Evolutionary conservation across 305 asterid genomes (phyloP), one percentile per base, ranked within the genome.

Genomic region (Fraxinus dipetala): DNA sequence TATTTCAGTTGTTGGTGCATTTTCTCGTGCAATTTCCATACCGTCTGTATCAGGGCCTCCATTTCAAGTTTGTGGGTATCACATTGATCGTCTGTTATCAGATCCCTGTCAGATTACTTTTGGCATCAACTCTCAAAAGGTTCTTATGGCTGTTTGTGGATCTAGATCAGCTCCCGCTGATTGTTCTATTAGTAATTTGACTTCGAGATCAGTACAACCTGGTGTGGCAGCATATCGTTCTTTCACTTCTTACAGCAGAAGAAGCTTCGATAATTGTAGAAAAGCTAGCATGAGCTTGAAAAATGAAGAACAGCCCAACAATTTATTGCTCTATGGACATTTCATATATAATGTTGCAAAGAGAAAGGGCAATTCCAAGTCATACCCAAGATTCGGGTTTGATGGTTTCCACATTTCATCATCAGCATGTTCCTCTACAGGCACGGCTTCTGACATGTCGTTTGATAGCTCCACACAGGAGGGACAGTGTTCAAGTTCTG

Each of bases 11-110:
- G 89, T 89, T 83, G 94, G 91, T 81, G 86, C 94, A 73, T 83
- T 94, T 90, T 90, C 95, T 80, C 95, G 95, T 73, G 94, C 97
- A 59, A 74, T 93, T 79, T 92, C 97, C 13, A 67, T 89, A 73
- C 97, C 97, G 30, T 93, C 97, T 24, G 94, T 94, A 6, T 89
- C 96, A 16, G 97, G 95, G 76, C 93, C 94, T 85, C 85, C 97
- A 43, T 91, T 91, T 82, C 97, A 90, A 84, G 89, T 80, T 82
- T 90, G 92, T 86, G 91, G 93, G 69, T 89, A 91, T 89, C 96
- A 90, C 86, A 79, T 87, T 82, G 96, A 90, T 85, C 83, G 86
- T 72, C 73, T 89, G 67, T 82, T 87, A 74, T 87, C 91, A 2
- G 90, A 90, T 81, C 84, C 92, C 35, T 38, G 78, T 81, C 86